Percentiles rank a stretch among this genome's conserved stretches.
These are phyloP conservation scores for Fusarium robinianum DNA, from an alignment of 2,329 filamentous ascomycete genomes.

Conservation along the genomic window DNA sequence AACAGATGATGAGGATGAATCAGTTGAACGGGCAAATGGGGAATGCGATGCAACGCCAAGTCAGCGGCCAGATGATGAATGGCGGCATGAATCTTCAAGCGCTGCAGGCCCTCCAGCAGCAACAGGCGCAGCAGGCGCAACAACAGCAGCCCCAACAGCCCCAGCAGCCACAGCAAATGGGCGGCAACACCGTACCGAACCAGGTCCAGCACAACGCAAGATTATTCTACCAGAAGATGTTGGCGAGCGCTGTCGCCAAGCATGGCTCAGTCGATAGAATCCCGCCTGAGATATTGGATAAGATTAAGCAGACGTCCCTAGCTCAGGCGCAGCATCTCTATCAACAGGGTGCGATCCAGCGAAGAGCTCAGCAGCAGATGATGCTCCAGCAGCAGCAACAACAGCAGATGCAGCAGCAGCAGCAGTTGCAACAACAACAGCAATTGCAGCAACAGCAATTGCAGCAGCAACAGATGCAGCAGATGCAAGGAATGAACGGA, in stretches of 20 bases:
- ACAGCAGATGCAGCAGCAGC: slow-evolving; percentile 36
- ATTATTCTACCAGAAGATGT: slow-evolving; percentile 46
- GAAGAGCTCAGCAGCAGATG: slow-evolving; percentile 42
- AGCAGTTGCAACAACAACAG: slow-evolving; percentile 36
- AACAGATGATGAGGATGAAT: slow-evolving; percentile 44
- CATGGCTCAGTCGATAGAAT: slow-evolving; percentile 51
- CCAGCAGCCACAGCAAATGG: slow-evolving; percentile 41
- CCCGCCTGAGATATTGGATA: slow-evolving; percentile 50
- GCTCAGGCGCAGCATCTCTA: slow-evolving; percentile 45
- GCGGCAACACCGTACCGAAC: slow-evolving; percentile 35
- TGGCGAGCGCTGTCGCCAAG: slow-evolving; percentile 41
- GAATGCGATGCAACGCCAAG: slow-evolving; percentile 40
- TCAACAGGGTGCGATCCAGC: slow-evolving; percentile 40
- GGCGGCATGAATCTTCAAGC: slow-evolving; percentile 47
- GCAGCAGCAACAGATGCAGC: slow-evolving; percentile 32
- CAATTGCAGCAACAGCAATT: slow-evolving; percentile 47
- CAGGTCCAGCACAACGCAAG: slow-evolving; percentile 44
- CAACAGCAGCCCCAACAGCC: slow-evolving; percentile 39
- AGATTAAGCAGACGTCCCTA: slow-evolving; percentile 50
- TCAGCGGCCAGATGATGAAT: slow-evolving; percentile 48
- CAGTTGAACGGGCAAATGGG: slow-evolving; percentile 40
- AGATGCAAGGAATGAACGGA: slow-evolving; percentile 51
- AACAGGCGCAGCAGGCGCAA: slow-evolving; percentile 40
- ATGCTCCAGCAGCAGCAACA: slow-evolving; percentile 47
- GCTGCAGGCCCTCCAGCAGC: slow-evolving; percentile 44